Evolutionary conservation across 768 basidiomycete species (phyloP).

Genomic region (Leccinum subtestaceum): DNA sequence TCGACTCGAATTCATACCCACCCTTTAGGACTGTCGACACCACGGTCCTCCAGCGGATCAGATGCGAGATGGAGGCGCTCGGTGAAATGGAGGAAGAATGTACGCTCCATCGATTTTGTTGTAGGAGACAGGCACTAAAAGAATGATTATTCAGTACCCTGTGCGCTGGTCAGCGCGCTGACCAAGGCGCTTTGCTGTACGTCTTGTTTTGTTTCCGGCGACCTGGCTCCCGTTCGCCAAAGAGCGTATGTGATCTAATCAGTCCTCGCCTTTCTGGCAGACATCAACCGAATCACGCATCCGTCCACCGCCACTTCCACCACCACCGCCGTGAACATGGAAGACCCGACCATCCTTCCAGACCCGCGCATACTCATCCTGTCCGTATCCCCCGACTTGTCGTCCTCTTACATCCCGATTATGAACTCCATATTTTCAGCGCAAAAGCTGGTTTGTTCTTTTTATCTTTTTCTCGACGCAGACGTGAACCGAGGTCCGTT

Average conservation of each 20-base stretch:
- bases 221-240: background rate
- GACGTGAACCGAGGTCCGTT: slow-evolving; percentile 24
- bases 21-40: slow-evolving; percentile 80
- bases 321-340: slow-evolving; percentile 14
- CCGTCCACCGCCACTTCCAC: slow-evolving; percentile 26
- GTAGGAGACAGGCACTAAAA: slow-evolving; percentile 6
- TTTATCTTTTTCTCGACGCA: background rate
- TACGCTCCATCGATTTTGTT: slow-evolving; percentile 5
- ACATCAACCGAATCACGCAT: slow-evolving; percentile 58
- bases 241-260: background rate
- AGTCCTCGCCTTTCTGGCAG: slow-evolving; percentile 44
- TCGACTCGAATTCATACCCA: slow-evolving; percentile 79
- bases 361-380: slow-evolving; percentile 71
- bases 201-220: slow-evolving; percentile 12
- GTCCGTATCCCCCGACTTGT: slow-evolving; percentile 88
- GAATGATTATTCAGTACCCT: slow-evolving; percentile 42
- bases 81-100: slow-evolving; percentile 48
- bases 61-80: slow-evolving; percentile 56
- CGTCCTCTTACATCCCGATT: slow-evolving; percentile 91
- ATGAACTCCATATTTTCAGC: slow-evolving; percentile 99
- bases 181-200: slow-evolving; percentile 91
- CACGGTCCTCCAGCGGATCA: slow-evolving; percentile 58
- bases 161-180: slow-evolving; percentile 82
- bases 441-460: slow-evolving; percentile 78
- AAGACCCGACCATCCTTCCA: slow-evolving; percentile 33